Evolutionary conservation across 371 early-diverging fungal genomes (phyloP).

Genomic region (Syncephalastrum racemosum): DNA sequence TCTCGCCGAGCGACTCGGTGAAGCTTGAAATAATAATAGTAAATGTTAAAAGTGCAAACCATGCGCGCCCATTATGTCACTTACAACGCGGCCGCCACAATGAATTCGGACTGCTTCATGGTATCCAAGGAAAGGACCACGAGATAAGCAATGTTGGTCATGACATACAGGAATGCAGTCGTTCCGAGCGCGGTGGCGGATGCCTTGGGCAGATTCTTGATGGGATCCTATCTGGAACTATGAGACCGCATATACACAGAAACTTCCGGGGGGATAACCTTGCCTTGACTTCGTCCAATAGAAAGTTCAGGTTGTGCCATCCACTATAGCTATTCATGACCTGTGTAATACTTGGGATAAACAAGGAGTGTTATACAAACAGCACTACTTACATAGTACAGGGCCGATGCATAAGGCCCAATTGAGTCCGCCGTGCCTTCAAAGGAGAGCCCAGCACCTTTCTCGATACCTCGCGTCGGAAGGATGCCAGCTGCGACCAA

Average conservation of each 20-base stretch:
- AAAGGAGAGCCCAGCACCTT: slow-evolving; percentile 31
- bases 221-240: slow-evolving; percentile 28
- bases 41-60: not conserved
- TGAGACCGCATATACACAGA: no score
- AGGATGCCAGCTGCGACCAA: slow-evolving; percentile 20
- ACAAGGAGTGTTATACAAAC: not conserved
- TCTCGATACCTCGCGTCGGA: slow-evolving; percentile 29
- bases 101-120: slow-evolving; percentile 38
- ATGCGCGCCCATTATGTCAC: not conserved
- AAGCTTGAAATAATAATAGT: slow-evolving; percentile 22
- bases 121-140: slow-evolving; percentile 29
- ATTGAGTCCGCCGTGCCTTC: slow-evolving; percentile 27
- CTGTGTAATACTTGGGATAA: slow-evolving; percentile 9
- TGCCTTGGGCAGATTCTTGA: slow-evolving; percentile 37
- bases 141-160: slow-evolving; percentile 42
- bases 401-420: slow-evolving; percentile 43
- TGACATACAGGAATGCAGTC: slow-evolving; percentile 31
- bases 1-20: slow-evolving; percentile 34
- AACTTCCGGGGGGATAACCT: no score
- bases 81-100: slow-evolving; percentile 48
- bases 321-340: slow-evolving; percentile 44
- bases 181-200: slow-evolving; percentile 28
- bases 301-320: slow-evolving; percentile 39
- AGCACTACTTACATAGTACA: slow-evolving; percentile 32
- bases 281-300: slow-evolving; percentile 47